phyloP scores from a whole-genome alignment of 805 yeast genomes.

The Hemisphaericaspora nanyangensis region DNA sequence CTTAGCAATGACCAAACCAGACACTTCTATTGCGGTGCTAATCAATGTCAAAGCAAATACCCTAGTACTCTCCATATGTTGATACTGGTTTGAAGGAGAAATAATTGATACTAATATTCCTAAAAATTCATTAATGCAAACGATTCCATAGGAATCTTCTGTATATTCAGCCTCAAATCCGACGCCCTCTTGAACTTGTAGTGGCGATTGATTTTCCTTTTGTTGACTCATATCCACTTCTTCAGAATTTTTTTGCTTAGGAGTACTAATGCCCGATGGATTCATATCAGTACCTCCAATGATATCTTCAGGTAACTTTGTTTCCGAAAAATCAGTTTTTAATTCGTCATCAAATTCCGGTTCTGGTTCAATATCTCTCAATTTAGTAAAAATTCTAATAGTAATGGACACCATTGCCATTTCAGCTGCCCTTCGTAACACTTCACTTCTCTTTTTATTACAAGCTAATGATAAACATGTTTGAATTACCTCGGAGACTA shows the following conservation, averaged over 20 bases:
- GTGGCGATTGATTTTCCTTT: neutral
- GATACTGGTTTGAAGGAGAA: slow-evolving; percentile 76
- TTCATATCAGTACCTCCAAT: slow-evolving; percentile 44
- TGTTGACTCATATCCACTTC: neutral
- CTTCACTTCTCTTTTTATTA: slow-evolving; percentile 87
- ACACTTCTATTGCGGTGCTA: slow-evolving; percentile 74
- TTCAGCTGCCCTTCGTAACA: slow-evolving; percentile 85
- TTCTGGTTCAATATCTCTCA: slow-evolving; percentile 56
- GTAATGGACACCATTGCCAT: slow-evolving; percentile 71
- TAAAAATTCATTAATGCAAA: slow-evolving; percentile 72
- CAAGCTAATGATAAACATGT: slow-evolving; percentile 90
- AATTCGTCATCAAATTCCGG: slow-evolving; percentile 39
- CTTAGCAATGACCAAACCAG: slow-evolving; percentile 56
- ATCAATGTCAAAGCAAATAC: slow-evolving; percentile 76
- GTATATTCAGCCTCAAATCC: neutral
- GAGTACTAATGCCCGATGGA: slow-evolving; percentile 12
- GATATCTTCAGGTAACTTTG: slow-evolving; percentile 54
- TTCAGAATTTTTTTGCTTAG: slow-evolving; percentile 7
- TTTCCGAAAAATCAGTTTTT: slow-evolving; percentile 45
- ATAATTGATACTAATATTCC: slow-evolving; percentile 74
- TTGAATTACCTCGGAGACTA: slow-evolving; percentile 83
- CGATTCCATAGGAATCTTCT: slow-evolving; percentile 60
- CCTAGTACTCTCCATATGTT: slow-evolving; percentile 83
- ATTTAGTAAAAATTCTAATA: slow-evolving; percentile 58
- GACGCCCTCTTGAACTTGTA: neutral